A percentile compares a stretch with the other conserved stretches of the same genome.
Evolutionary conservation across 2,329 filamentous ascomycete genomes (phyloP).

Genomic region (Penicillium glabrum): DNA sequence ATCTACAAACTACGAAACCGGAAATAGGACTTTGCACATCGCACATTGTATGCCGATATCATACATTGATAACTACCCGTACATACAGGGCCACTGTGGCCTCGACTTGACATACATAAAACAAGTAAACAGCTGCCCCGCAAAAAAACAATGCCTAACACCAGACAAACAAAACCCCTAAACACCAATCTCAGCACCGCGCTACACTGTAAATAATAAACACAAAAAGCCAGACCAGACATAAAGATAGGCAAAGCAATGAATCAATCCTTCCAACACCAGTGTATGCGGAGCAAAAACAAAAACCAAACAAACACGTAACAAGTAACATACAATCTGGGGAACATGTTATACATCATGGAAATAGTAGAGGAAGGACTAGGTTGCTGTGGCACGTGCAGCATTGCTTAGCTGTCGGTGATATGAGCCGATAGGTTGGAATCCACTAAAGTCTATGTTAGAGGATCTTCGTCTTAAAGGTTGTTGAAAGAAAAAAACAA

Average conservation of each 20-base stretch:
- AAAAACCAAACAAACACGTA: not conserved
- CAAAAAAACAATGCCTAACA: conserved; percentile 2
- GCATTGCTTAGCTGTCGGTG: conserved; percentile 44
- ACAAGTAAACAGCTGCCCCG: not conserved
- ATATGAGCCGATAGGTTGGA: conserved; percentile 50
- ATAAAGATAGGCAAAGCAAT: not conserved
- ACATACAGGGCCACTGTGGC: conserved; percentile 21
- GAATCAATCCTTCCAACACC: conserved; percentile 1
- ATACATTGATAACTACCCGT: conserved; percentile 15
- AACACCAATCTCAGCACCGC: conserved; percentile 15
- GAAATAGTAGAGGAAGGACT: conserved; percentile 2
- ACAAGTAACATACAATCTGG: conserved; percentile 1
- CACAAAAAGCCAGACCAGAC: not conserved
- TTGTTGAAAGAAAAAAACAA: not conserved
- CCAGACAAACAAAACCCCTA: not conserved
- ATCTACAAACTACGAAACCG: not conserved
- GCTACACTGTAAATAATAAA: not conserved
- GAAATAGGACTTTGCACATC: not conserved
- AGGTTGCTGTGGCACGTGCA: conserved; percentile 36
- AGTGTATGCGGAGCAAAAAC: not conserved
- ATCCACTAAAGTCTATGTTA: conserved; percentile 37
- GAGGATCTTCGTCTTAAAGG: not conserved
- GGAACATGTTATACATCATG: conserved; percentile 4
- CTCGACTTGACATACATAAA: conserved; percentile 8
- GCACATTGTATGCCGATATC: conserved; percentile 17